Conservation (phyloP, 768 basidiomycete genomes). For the Scleroderma bovista region DNA sequence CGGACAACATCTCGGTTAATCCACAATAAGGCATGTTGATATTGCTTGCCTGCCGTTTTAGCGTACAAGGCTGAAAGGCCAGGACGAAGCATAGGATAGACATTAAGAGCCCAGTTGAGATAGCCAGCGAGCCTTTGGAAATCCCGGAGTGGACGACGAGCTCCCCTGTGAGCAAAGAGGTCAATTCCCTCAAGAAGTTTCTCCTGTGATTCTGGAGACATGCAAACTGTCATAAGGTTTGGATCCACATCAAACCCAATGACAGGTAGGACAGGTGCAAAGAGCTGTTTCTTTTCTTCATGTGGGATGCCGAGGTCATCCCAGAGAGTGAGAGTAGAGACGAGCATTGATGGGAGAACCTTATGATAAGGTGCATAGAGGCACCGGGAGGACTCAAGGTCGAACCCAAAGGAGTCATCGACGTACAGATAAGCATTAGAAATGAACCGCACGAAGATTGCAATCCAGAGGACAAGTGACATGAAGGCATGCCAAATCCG, state of each 20-base stretch:
- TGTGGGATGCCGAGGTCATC: slow-evolving; percentile 37
- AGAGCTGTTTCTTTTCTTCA: slow-evolving; percentile 34
- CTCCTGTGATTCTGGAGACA: slow-evolving; percentile 9
- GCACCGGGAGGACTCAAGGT: neutral
- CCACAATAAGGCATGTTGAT: neutral
- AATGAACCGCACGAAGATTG: slow-evolving; percentile 13
- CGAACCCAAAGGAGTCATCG: slow-evolving; percentile 19
- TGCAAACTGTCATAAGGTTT: slow-evolving; percentile 16
- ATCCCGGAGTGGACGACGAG: slow-evolving; percentile 6
- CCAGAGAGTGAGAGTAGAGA: slow-evolving; percentile 21
- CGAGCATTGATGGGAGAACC: neutral
- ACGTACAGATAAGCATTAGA: slow-evolving; percentile 18
- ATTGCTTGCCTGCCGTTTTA: slow-evolving; percentile 26
- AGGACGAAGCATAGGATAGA: slow-evolving; percentile 32
- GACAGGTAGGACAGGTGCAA: slow-evolving; percentile 24
- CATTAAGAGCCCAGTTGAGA: slow-evolving; percentile 39
- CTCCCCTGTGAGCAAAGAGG: slow-evolving; percentile 6
- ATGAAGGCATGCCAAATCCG: slow-evolving; percentile 28
- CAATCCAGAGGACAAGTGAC: slow-evolving; percentile 28
- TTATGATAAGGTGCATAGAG: slow-evolving; percentile 19
- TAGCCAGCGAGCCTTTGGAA: slow-evolving; percentile 33
- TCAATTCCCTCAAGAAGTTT: slow-evolving; percentile 8
- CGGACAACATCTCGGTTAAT: slow-evolving; percentile 2
- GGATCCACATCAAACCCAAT: slow-evolving; percentile 34
- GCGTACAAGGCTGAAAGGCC: slow-evolving; percentile 29